Percentiles rank a stretch among this genome's conserved stretches.
phyloP scores from a whole-genome alignment of 1,139 yeast genomes.

The Scheffersomyces titani region DNA sequence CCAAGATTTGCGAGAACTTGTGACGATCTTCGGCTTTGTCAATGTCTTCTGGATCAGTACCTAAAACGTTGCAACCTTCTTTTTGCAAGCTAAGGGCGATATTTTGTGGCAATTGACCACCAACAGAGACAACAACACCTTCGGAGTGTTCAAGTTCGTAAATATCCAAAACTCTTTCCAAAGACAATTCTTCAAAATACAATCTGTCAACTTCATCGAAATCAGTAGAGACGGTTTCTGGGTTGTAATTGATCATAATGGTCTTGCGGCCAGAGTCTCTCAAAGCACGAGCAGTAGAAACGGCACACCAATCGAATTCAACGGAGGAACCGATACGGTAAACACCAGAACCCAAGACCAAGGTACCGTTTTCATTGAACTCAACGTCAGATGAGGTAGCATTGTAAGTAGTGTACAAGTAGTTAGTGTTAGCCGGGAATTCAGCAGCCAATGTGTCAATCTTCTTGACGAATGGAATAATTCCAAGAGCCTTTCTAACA shows the following conservation, averaged over 20 bases:
- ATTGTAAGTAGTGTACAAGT: constrained; percentile 93
- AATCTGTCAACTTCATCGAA: constrained; percentile 97
- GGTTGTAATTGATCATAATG: constrained; percentile 95
- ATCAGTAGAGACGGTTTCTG: constrained; percentile 98
- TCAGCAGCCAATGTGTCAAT: constrained; percentile 98
- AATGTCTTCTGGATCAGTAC: constrained; percentile 93
- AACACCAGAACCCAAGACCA: constrained; percentile 97
- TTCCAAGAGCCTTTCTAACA: constrained; percentile 73
- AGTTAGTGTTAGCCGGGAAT: constrained; percentile 96
- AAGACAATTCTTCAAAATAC: constrained; percentile 91
- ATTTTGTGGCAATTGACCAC: constrained; percentile 97
- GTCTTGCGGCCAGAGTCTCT: constrained; percentile 87
- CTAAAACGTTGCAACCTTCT: constrained; percentile 84
- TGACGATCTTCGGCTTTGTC: constrained; percentile 98
- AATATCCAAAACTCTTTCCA: constrained; percentile 96
- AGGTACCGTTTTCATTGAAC: constrained; percentile 86
- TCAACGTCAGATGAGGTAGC: constrained; percentile 83
- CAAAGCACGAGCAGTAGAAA: constrained; percentile 91
- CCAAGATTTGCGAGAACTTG: constrained; percentile 92
- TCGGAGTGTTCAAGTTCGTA: constrained; percentile 87
- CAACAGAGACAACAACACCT: constrained; percentile 95
- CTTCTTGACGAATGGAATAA: constrained; percentile 91
- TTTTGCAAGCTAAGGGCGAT: constrained; percentile 85
- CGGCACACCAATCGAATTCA: constrained; percentile 99
- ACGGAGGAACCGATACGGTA: constrained; percentile 98